phyloP scores from a whole-genome alignment of 768 basidiomycete species.

The Psilocybe azurescens region DNA sequence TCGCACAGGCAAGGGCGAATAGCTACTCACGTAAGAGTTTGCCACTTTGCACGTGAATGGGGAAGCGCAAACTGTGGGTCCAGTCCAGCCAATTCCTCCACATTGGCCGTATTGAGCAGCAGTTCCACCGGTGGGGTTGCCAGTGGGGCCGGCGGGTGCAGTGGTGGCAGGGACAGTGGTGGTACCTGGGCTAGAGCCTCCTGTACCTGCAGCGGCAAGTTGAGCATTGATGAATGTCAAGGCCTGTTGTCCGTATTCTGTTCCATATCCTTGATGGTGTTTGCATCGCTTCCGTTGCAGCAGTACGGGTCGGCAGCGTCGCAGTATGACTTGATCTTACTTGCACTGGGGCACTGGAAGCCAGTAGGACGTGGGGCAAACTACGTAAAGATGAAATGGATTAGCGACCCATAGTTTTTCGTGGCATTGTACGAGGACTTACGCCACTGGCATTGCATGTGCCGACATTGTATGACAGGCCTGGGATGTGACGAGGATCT shows the following conservation, averaged over 20 bases:
- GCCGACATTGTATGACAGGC: slow-evolving; percentile 38
- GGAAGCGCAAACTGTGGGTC: slow-evolving; percentile 23
- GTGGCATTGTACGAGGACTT: slow-evolving; percentile 13
- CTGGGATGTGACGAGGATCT: slow-evolving; percentile 36
- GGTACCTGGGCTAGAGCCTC: slow-evolving; percentile 7
- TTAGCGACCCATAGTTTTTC: background rate
- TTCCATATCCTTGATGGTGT: slow-evolving; percentile 39
- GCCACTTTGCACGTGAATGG: slow-evolving; percentile 24
- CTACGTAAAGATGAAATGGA: slow-evolving; percentile 12
- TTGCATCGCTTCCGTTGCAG: slow-evolving; percentile 35
- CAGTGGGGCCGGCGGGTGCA: slow-evolving; percentile 1
- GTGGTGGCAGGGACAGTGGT: slow-evolving; percentile 10
- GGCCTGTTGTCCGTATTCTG: slow-evolving; percentile 34
- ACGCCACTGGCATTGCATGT: slow-evolving; percentile 36
- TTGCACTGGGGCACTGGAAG: slow-evolving; percentile 18
- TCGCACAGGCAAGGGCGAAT: background rate
- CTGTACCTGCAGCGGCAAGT: slow-evolving; percentile 25
- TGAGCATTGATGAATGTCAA: slow-evolving; percentile 35
- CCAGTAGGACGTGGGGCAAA: slow-evolving; percentile 38
- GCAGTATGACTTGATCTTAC: slow-evolving; percentile 27
- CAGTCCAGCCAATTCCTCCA: slow-evolving; percentile 28
- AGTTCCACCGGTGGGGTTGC: slow-evolving; percentile 17
- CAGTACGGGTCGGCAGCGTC: slow-evolving; percentile 39
- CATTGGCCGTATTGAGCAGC: slow-evolving; percentile 27
- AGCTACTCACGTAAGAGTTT: slow-evolving; percentile 20